Percentiles rank a stretch among this genome's conserved stretches.
These are phyloP conservation scores for Lojkania enalia DNA, from an alignment of 2,329 filamentous ascomycete species.

Conservation along the genomic window DNA sequence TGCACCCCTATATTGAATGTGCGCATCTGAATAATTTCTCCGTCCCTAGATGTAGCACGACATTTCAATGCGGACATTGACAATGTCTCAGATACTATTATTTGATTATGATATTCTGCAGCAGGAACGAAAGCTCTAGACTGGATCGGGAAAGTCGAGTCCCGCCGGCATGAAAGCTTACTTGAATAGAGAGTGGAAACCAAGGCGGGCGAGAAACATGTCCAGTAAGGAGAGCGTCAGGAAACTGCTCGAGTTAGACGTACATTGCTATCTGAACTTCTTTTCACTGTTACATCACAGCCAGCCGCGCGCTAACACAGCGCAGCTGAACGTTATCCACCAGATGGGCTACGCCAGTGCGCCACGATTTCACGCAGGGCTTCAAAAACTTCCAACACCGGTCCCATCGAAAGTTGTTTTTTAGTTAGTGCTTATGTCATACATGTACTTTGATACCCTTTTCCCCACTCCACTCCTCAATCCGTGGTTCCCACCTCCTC, in stretches of 20 bases:
- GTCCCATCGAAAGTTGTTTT: background rate
- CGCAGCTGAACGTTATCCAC: background rate
- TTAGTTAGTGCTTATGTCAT: slow-evolving; percentile 19
- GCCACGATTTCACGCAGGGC: background rate
- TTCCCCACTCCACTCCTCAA: background rate
- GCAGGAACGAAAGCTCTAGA: too few species aligned
- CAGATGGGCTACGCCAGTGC: background rate
- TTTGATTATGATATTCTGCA: too few species aligned
- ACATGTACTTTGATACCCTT: background rate
- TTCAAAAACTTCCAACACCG: background rate
- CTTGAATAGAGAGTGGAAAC: background rate
- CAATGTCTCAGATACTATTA: slow-evolving; percentile 3
- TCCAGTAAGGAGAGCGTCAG: slow-evolving; percentile 7
- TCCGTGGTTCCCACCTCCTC: background rate
- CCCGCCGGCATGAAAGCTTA: too few species aligned
- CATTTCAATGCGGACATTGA: background rate
- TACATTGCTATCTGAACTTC: background rate
- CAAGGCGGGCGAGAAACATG: slow-evolving; percentile 6
- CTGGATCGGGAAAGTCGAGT: too few species aligned
- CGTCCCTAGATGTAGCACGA: background rate
- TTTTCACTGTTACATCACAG: slow-evolving; percentile 10
- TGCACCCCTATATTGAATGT: slow-evolving; percentile 1
- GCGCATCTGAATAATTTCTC: background rate
- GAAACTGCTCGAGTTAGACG: slow-evolving; percentile 1
- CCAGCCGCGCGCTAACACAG: slow-evolving; percentile 14